Evolutionary conservation across 2,329 filamentous ascomycete genomes (phyloP).

Genomic region (Cryphonectria japonica): DNA sequence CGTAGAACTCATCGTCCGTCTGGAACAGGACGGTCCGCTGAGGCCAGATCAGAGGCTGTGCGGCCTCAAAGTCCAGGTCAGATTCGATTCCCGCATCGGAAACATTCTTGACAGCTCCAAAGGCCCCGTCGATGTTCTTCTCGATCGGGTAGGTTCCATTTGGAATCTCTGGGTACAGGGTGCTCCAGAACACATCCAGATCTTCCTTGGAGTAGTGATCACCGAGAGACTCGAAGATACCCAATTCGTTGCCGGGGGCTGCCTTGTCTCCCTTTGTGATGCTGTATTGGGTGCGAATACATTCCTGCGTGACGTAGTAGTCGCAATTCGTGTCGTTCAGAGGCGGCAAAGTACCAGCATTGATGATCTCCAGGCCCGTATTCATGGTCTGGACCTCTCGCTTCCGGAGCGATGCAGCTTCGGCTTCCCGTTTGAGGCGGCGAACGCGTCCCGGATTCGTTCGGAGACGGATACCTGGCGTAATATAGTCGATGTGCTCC

Average conservation of each 20-base stretch:
- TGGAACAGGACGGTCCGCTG: constrained; percentile 44
- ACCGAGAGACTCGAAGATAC: constrained; percentile 21
- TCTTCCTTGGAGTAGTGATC: constrained; percentile 22
- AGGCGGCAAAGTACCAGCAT: constrained; percentile 13
- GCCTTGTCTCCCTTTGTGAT: constrained; percentile 17
- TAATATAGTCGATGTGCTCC: constrained; percentile 57
- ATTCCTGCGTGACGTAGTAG: constrained; percentile 23
- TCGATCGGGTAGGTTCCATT: constrained; percentile 35
- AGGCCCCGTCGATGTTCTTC: constrained; percentile 34
- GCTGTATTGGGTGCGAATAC: constrained; percentile 22
- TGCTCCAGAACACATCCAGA: constrained; percentile 20
- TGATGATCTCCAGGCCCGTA: constrained; percentile 9
- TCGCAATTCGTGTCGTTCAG: constrained; percentile 21
- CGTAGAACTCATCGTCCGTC: constrained; percentile 37
- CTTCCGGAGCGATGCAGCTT: constrained; percentile 24
- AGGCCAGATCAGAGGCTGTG: constrained; percentile 54
- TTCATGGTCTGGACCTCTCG: constrained; percentile 24
- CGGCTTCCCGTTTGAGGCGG: constrained; percentile 22
- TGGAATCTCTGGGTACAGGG: constrained; percentile 30
- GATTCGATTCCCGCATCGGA: constrained; percentile 38
- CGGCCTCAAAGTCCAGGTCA: constrained; percentile 52
- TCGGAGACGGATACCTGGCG: constrained; percentile 54
- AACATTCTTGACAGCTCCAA: constrained; percentile 22
- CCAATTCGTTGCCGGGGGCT: constrained; percentile 20
- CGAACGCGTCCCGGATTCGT: constrained; percentile 24